Base-by-base conservation (phyloP, 495 filamentous ascomycete species). In the Tuber melanosporum region DNA sequence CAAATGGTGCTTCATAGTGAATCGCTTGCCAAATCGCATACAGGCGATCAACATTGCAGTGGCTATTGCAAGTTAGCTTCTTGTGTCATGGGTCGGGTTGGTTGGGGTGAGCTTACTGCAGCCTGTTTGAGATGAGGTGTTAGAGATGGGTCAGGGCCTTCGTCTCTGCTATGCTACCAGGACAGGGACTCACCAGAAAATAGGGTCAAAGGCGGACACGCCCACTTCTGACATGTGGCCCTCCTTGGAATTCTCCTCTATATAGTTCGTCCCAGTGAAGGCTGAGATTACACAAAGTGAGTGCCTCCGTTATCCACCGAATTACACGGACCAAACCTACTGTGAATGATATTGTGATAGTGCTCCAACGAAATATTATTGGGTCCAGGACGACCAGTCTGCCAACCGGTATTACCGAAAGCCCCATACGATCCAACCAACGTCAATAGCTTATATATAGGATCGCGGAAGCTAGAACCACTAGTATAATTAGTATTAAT, bases 11-110 rank as follows among this genome's bases (percentile, higher is more conserved):
- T 5, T 76, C 14, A 36, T 36, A 73, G 52, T 20, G 19, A 73
- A 76, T 73, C 39, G 71, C n/a, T 72, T 76, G 75, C 75, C 75
- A 76, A 26, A 76, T 39, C 19, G 71, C 71, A 43, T 76, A 76
- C 17, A 76, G 41, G 4, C 75, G 52, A 62, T 76, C 71, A 41
- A 76, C 43, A 46, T 73, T 76, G 10, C 32, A 42, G 52, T 76
- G 75, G 17, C 75, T 76, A 49, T 39, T 20, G 15, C 26, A 45
- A n/a, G 57, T 66, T 32, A 66, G 32, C 14, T 66, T 17, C 57
- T 66, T 32, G 32, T 66, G 26, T 9, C 26, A 36, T 17, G 57
- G 57, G 19, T 32, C 8, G n/a, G 44, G 20, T 22, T 45, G 26
- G 15, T 5, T 52, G 20, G 26, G 22, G 36, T 76, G 45, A 43